Evolutionary conservation across 2,329 filamentous ascomycete species (phyloP).

Genomic region (Colletotrichum sp.): DNA sequence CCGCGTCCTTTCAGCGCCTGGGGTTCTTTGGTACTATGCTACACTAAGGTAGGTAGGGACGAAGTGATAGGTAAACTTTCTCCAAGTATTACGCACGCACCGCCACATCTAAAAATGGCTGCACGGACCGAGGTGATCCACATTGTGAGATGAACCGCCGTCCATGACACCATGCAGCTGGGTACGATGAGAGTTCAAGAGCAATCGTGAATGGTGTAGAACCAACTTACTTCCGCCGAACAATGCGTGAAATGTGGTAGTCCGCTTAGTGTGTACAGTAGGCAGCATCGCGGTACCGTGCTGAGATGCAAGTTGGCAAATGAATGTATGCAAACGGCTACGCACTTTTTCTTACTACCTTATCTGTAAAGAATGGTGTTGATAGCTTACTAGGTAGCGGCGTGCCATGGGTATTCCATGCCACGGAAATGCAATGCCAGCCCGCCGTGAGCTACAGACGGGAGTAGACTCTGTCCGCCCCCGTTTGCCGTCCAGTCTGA

Average conservation of each 20-base stretch:
- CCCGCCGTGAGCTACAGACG: not conserved
- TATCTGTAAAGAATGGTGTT: not conserved
- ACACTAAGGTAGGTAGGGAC: not conserved
- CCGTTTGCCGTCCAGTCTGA: not conserved
- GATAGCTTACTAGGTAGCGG: not conserved
- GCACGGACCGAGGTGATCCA: not conserved
- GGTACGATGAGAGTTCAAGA: too few relatives aligned
- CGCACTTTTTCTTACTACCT: not conserved
- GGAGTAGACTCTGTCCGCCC: not conserved
- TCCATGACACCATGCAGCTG: not conserved
- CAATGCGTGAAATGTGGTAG: not conserved
- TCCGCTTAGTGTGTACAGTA: not conserved
- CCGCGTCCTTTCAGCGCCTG: not conserved
- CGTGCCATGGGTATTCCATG: not conserved
- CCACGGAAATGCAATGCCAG: not conserved
- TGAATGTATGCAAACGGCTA: not conserved
- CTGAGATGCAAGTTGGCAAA: not conserved
- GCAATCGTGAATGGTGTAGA: too few relatives aligned
- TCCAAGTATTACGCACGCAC: not conserved
- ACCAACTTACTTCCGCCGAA: not conserved
- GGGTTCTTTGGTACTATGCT: not conserved
- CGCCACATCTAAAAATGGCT: constrained; percentile 5
- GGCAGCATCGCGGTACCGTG: not conserved
- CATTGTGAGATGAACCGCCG: not conserved
- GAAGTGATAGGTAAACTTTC: not conserved